A percentile compares a stretch with the other conserved stretches of the same genome.
These are phyloP conservation scores for Pleurotus pulmonarius DNA, from an alignment of 768 basidiomycete species.

Conservation along the genomic window DNA sequence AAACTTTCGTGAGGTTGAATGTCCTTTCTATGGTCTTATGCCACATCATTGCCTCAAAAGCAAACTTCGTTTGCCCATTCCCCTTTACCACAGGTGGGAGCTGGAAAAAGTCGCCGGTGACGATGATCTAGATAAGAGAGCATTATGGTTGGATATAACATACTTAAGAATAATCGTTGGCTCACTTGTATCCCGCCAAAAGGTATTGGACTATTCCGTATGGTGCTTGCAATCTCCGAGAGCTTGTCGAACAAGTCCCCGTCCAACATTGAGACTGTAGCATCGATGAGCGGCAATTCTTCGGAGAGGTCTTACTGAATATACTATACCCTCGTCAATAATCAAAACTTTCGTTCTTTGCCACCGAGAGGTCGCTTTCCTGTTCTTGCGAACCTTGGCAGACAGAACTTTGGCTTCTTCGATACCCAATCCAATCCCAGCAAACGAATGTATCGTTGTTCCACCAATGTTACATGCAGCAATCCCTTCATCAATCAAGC, in stretches of 20 bases:
- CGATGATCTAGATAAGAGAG: slow-evolving; percentile 63
- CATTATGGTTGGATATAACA: neutral
- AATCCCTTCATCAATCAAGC: slow-evolving; percentile 50
- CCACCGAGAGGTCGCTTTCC: slow-evolving; percentile 82
- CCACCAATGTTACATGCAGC: slow-evolving; percentile 98
- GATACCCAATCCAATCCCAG: slow-evolving; percentile 85
- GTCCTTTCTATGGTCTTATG: slow-evolving; percentile 67
- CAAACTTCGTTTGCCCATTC: slow-evolving; percentile 66
- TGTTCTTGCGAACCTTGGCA: slow-evolving; percentile 72
- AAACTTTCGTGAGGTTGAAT: slow-evolving; percentile 93
- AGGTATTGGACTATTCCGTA: slow-evolving; percentile 63
- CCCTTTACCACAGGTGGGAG: slow-evolving; percentile 86
- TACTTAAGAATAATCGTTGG: neutral
- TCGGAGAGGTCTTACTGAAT: neutral
- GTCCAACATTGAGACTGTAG: slow-evolving; percentile 96
- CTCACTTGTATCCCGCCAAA: slow-evolving; percentile 93
- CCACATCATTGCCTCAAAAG: slow-evolving; percentile 89
- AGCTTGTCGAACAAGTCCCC: slow-evolving; percentile 92
- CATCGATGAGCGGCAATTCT: neutral
- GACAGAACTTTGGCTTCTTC: slow-evolving; percentile 62
- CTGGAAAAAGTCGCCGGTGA: slow-evolving; percentile 98
- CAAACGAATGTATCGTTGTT: slow-evolving; percentile 91
- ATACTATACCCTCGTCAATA: slow-evolving; percentile 67
- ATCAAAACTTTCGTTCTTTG: slow-evolving; percentile 78
- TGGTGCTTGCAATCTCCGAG: slow-evolving; percentile 56